These are phyloP conservation scores for Ceratocystis harringtonii DNA, from an alignment of 2,329 filamentous ascomycete genomes.

Conservation along the genomic window DNA sequence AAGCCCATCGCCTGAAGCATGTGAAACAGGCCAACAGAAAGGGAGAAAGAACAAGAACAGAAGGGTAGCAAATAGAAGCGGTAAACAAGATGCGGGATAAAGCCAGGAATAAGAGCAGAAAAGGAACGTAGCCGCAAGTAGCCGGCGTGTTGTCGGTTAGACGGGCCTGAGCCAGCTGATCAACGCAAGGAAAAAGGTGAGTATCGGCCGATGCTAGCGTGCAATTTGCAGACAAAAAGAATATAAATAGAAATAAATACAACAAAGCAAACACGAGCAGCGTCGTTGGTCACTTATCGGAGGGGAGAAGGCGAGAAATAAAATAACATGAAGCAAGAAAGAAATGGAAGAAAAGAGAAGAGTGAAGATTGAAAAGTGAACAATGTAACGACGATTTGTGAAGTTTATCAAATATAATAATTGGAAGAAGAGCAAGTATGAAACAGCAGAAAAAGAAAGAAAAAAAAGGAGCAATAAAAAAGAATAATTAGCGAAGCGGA, in stretches of 20 bases:
- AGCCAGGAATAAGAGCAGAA: background rate
- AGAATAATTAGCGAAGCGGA: too few relatives aligned
- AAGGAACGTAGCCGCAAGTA: too few relatives aligned
- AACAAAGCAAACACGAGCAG: background rate
- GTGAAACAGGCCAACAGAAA: background rate
- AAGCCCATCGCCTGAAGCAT: background rate
- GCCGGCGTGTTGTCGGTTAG: too few relatives aligned
- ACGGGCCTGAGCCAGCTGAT: too few relatives aligned
- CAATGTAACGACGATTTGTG: too few relatives aligned
- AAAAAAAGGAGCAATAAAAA: background rate
- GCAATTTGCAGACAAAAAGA: background rate
- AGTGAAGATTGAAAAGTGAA: background rate
- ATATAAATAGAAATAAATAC: constrained; percentile 1
- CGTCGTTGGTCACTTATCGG: too few relatives aligned
- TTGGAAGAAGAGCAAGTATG: background rate
- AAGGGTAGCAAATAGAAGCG: background rate
- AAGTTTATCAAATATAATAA: too few relatives aligned
- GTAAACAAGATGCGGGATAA: background rate
- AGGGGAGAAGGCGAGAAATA: background rate
- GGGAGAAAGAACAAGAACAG: background rate
- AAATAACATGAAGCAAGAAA: background rate
- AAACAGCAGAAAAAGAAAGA: background rate
- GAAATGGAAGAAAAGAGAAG: background rate
- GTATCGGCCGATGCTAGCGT: background rate
- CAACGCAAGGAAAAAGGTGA: background rate